These are phyloP conservation scores for Phanerodontia chrysosporium DNA, from an alignment of 768 basidiomycete species.

Conservation along the genomic window DNA sequence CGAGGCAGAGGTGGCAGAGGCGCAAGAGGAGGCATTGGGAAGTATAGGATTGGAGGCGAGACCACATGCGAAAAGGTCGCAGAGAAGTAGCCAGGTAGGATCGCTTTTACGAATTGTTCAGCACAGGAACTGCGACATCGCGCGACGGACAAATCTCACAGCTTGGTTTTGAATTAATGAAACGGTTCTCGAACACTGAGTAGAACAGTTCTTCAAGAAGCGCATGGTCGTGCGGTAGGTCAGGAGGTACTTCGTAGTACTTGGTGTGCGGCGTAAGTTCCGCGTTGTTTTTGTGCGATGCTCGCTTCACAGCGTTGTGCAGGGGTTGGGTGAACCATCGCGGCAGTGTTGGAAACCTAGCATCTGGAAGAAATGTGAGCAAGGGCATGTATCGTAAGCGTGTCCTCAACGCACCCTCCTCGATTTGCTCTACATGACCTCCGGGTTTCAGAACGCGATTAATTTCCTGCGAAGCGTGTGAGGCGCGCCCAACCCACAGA, in stretches of 20 bases:
- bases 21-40: constrained; percentile 28
- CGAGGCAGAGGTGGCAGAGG: constrained; percentile 11
- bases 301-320: constrained; percentile 28
- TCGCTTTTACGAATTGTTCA: constrained; percentile 35
- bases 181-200: constrained; percentile 64
- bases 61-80: constrained; percentile 68
- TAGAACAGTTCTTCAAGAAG: constrained; percentile 63
- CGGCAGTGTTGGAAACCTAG: constrained; percentile 68
- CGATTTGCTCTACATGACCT: constrained; percentile 68
- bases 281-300: background rate
- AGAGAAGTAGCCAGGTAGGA: constrained; percentile 65
- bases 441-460: constrained; percentile 36
- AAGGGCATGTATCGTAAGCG: background rate
- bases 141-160: too few relatives aligned
- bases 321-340: constrained; percentile 75
- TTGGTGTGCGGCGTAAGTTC: constrained; percentile 38
- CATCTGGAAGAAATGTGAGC: constrained; percentile 40
- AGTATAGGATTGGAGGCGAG: constrained; percentile 54
- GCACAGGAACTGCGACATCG: too few relatives aligned
- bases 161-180: constrained; percentile 67
- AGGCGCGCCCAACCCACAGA: background rate
- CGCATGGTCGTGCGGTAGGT: constrained; percentile 58
- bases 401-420: constrained; percentile 50
- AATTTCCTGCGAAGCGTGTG: background rate
- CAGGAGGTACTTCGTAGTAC: constrained; percentile 34